Percentiles rank a stretch among this genome's conserved stretches.
phyloP scores from a whole-genome alignment of 2,329 filamentous ascomycete species.

The Chaetomium sp. region DNA sequence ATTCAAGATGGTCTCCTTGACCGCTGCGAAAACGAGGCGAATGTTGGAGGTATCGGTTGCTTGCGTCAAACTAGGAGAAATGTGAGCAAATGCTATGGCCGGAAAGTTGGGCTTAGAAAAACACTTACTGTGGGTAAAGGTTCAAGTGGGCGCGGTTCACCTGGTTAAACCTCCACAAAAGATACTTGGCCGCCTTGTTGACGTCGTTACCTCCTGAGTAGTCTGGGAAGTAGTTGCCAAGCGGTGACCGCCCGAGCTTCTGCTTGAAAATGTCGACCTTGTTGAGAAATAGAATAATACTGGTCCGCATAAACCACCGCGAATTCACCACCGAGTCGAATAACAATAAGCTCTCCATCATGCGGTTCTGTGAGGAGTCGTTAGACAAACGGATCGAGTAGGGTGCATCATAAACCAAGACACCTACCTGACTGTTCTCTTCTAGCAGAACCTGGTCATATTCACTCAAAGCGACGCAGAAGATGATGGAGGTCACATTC shows the following conservation, averaged over 20 bases:
- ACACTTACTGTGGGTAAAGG: conserved; percentile 87
- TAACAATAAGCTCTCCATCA: conserved; percentile 96
- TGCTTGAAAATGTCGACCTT: conserved; percentile 98
- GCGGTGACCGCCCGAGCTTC: conserved; percentile 80
- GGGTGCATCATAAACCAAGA: not conserved
- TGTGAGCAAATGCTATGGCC: conserved; percentile 9
- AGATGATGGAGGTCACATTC: conserved; percentile 98
- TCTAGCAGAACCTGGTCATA: conserved; percentile 97
- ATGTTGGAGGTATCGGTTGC: conserved; percentile 98
- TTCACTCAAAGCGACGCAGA: conserved; percentile 95
- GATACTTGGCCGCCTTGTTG: conserved; percentile 94
- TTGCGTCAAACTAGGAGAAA: conserved; percentile 74
- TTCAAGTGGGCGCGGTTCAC: conserved; percentile 95
- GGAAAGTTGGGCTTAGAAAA: not conserved
- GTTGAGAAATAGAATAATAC: conserved; percentile 97
- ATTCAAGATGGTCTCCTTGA: conserved; percentile 97
- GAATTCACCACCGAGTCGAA: conserved; percentile 99
- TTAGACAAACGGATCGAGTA: not conserved
- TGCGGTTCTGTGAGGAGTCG: conserved; percentile 67
- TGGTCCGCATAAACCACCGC: conserved; percentile 97
- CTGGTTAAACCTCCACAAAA: conserved; percentile 98
- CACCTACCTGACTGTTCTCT: conserved; percentile 85
- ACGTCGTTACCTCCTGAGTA: conserved; percentile 97
- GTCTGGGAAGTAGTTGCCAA: conserved; percentile 95
- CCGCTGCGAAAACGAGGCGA: conserved; percentile 91